Conservation (phyloP, 768 basidiomycete species). For the Calocera viscosa region DNA sequence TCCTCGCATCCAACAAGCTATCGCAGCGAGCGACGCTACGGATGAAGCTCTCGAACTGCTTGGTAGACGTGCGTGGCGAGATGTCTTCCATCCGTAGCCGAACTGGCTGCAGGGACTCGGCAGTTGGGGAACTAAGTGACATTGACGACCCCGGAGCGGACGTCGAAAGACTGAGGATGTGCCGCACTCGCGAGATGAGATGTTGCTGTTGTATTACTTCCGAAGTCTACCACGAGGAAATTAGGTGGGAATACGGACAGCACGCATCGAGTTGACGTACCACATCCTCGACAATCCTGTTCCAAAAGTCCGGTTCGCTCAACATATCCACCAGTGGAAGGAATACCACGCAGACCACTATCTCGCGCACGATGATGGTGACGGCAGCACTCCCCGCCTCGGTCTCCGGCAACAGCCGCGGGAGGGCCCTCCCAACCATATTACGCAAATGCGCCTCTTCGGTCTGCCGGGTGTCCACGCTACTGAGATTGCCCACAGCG, state of each 20-base stretch:
- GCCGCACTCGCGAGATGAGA: slow-evolving; percentile 75
- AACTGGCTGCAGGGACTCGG: slow-evolving; percentile 13
- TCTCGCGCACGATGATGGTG: slow-evolving; percentile 63
- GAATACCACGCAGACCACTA: slow-evolving; percentile 67
- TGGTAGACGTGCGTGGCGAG: slow-evolving; percentile 64
- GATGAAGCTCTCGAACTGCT: slow-evolving; percentile 85
- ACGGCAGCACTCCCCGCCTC: slow-evolving; percentile 62
- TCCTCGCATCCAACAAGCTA: slow-evolving; percentile 75
- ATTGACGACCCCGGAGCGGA: slow-evolving; percentile 27
- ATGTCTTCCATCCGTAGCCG: slow-evolving; percentile 51
- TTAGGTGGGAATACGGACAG: slow-evolving; percentile 9
- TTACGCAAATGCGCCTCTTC: slow-evolving; percentile 74
- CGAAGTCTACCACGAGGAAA: slow-evolving; percentile 36
- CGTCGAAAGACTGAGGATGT: slow-evolving; percentile 67
- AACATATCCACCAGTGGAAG: slow-evolving; percentile 87
- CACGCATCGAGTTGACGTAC: slow-evolving; percentile 37
- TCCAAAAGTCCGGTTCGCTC: slow-evolving; percentile 96
- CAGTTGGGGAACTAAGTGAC: background rate
- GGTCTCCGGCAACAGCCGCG: slow-evolving; percentile 58
- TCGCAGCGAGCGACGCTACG: slow-evolving; percentile 70
- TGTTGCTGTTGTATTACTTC: slow-evolving; percentile 59
- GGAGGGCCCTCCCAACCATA: slow-evolving; percentile 59
- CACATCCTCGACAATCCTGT: slow-evolving; percentile 79
- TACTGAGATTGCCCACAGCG: slow-evolving; percentile 77
- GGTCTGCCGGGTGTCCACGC: slow-evolving; percentile 76